These are phyloP conservation scores for Euphrasia arctica DNA, from an alignment of 305 asterid genomes.

Conservation along the genomic window DNA sequence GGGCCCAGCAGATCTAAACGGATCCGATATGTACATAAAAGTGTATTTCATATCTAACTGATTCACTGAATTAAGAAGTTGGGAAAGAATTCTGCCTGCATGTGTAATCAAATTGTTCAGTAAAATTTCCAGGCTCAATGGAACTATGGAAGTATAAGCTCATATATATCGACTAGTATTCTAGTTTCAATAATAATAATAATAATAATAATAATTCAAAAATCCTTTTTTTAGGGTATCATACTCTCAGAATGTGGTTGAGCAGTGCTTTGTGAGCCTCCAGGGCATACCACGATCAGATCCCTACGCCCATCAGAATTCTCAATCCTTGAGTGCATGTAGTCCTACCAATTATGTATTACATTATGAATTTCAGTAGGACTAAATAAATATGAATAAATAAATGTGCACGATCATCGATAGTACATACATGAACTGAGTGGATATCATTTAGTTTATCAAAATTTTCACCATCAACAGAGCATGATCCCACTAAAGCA, in stretches of 20 bases:
- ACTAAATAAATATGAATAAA: conserved; percentile 7
- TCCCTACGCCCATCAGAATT: conserved; percentile 48
- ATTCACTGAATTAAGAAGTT: conserved; percentile 55
- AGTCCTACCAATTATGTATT: conserved; percentile 45
- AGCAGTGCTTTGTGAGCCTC: conserved; percentile 47
- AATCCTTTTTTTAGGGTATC: conserved; percentile 21
- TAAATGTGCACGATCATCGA: conserved; percentile 6
- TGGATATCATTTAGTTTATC: conserved; percentile 51
- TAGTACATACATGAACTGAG: conserved; percentile 63
- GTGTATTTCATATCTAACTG: conserved; percentile 70
- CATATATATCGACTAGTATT: not conserved
- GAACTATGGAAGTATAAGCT: not conserved
- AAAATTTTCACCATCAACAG: conserved; percentile 58
- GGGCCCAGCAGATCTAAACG: conserved; percentile 45
- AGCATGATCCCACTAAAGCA: conserved; percentile 71
- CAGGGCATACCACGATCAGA: conserved; percentile 72
- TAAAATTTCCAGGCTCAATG: conserved; percentile 16
- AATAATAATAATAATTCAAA: not conserved
- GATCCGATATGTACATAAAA: conserved; percentile 75
- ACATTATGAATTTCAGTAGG: conserved; percentile 16
- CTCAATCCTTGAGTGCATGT: conserved; percentile 59
- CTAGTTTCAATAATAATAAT: not conserved
- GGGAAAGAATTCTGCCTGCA: conserved; percentile 76
- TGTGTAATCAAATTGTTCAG: conserved; percentile 26
- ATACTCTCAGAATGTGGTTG: conserved; percentile 61